These are phyloP conservation scores for Kodamaea suecica DNA, from an alignment of 1,139 yeast genomes.

Conservation along the genomic window DNA sequence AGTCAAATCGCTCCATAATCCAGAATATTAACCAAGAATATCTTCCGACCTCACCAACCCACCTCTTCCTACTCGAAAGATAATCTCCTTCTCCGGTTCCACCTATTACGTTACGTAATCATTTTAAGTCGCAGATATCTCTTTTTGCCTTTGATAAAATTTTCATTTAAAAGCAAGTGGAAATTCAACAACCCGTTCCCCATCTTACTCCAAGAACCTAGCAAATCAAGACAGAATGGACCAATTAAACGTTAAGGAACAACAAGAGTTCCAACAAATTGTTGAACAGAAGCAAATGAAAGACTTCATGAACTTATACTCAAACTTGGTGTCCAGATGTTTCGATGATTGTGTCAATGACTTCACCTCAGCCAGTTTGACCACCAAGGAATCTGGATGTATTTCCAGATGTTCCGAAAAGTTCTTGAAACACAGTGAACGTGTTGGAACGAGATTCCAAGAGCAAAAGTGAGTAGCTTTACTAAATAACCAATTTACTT, in stretches of 20 bases:
- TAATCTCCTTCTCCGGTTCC: no score
- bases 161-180: constrained; percentile 8
- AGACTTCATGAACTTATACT: constrained; percentile 95
- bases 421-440: constrained; percentile 96
- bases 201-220: background rate
- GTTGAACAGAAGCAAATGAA: constrained; percentile 98
- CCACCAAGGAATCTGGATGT: constrained; percentile 81
- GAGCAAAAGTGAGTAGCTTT: constrained; percentile 66
- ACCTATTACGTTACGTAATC: no score
- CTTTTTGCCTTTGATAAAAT: constrained; percentile 8
- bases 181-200: constrained; percentile 1
- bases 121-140: constrained; percentile 2
- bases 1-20: no score
- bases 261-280: constrained; percentile 91
- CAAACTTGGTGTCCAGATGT: constrained; percentile 93
- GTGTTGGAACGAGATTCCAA: constrained; percentile 98
- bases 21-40: no score
- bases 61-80: no score
- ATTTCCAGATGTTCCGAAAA: constrained; percentile 92
- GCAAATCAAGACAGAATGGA: constrained; percentile 48
- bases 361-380: constrained; percentile 86
- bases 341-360: constrained; percentile 97
- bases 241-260: constrained; percentile 85
- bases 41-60: no score
- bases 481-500: no score